Percentiles rank a stretch among this genome's conserved stretches.
phyloP scores from a whole-genome alignment of 306 rosid species.

The Potentilla sterilis region DNA sequence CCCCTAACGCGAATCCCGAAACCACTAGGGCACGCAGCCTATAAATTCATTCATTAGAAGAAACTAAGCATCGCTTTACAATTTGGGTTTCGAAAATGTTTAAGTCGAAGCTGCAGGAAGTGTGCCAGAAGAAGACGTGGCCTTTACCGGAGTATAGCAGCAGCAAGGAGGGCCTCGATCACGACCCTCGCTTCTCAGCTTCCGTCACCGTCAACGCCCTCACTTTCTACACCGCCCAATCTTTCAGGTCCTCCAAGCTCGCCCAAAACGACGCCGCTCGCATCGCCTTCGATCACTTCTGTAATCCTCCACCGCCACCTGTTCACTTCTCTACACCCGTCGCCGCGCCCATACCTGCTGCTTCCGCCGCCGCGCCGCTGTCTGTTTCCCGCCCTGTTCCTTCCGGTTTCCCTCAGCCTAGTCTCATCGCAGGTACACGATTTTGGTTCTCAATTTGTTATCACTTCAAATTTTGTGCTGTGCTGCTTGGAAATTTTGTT shows the following conservation, averaged over 20 bases:
- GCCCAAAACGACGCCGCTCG: slow-evolving; percentile 66
- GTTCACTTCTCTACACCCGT: no score
- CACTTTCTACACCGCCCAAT: slow-evolving; percentile 2
- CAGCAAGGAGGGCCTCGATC: slow-evolving; percentile 42
- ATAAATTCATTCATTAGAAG: no score
- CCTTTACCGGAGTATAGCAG: slow-evolving; percentile 34
- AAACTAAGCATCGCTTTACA: no score
- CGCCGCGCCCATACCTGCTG: not conserved
- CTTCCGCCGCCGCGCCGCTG: not conserved
- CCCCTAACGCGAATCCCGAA: no score
- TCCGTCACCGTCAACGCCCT: slow-evolving; percentile 35
- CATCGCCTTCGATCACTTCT: slow-evolving; percentile 50
- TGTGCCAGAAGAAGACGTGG: slow-evolving; percentile 54
- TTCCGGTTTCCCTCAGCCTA: slow-evolving; percentile 23
- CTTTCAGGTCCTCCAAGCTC: slow-evolving; percentile 27
- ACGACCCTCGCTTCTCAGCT: slow-evolving; percentile 42
- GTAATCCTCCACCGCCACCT: not conserved
- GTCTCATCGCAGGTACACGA: not conserved
- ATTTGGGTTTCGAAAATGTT: slow-evolving; percentile 28
- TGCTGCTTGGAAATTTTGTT: no score
- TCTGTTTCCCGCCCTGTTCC: not conserved
- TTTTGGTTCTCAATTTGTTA: not conserved
- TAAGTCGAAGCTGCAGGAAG: slow-evolving; percentile 56
- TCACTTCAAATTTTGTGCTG: no score
- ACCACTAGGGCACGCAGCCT: not conserved